These are phyloP conservation scores for Saturnispora hagleri DNA, from an alignment of 805 yeast species.

Conservation along the genomic window DNA sequence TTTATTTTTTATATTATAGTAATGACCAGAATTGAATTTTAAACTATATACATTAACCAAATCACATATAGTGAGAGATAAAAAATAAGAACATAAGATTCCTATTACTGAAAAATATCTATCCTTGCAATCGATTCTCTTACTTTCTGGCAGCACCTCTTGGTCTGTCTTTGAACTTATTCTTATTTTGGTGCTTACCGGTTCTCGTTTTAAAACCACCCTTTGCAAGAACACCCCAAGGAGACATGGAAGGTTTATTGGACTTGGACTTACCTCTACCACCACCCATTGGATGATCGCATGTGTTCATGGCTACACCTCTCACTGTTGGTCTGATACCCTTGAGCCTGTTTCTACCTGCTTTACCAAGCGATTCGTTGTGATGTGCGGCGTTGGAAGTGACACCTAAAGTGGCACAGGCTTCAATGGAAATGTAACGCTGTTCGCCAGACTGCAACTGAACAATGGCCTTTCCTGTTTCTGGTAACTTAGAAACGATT, in stretches of 20 bases:
- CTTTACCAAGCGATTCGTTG: slow-evolving; percentile 85
- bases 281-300: slow-evolving; percentile 99
- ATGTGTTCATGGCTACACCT: slow-evolving; percentile 97
- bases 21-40: not conserved
- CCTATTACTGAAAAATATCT: not conserved
- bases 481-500: slow-evolving; percentile 68
- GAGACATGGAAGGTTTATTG: slow-evolving; percentile 85
- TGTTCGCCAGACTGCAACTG: slow-evolving; percentile 89
- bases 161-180: slow-evolving; percentile 88
- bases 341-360: slow-evolving; percentile 86
- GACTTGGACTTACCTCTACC: slow-evolving; percentile 99
- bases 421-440: slow-evolving; percentile 74
- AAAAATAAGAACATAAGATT: not conserved
- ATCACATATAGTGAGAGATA: too few relatives aligned
- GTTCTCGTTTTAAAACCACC: slow-evolving; percentile 91
- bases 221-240: slow-evolving; percentile 92
- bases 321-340: slow-evolving; percentile 94
- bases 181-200: slow-evolving; percentile 75
- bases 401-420: slow-evolving; percentile 90
- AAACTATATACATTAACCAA: not conserved
- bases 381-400: slow-evolving; percentile 92
- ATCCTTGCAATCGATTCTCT: not conserved
- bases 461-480: slow-evolving; percentile 61
- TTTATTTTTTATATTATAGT: not conserved
- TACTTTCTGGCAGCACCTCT: slow-evolving; percentile 38